Evolutionary conservation across 2,329 filamentous ascomycete genomes (phyloP).

Genomic region (Aspergillus costaricaensis): DNA sequence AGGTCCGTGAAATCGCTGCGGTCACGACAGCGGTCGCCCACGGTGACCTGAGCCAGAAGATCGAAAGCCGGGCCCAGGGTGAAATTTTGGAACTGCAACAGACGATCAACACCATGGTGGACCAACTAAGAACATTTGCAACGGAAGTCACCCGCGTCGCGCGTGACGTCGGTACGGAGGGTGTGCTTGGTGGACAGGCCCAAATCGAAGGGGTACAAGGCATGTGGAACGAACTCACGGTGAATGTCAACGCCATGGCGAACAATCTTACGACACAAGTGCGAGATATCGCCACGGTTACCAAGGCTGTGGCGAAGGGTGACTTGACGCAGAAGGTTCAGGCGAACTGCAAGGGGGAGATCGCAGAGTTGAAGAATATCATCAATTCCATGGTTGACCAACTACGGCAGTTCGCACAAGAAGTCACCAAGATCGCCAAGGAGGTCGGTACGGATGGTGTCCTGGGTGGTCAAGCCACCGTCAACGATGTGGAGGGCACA

Average conservation of each 20-base stretch:
- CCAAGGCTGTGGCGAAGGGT: conserved; percentile 71
- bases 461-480: conserved; percentile 89
- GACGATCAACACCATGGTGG: conserved; percentile 88
- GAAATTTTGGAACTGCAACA: conserved; percentile 82
- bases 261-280: conserved; percentile 86
- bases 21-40: conserved; percentile 82
- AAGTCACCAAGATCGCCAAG: conserved; percentile 93
- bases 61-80: conserved; percentile 75
- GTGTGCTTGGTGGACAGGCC: conserved; percentile 78
- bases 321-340: conserved; percentile 97
- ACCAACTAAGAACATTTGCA: conserved; percentile 79
- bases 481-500: conserved; percentile 94
- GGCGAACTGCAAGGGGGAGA: conserved; percentile 88
- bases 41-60: conserved; percentile 81
- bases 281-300: conserved; percentile 84
- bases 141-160: conserved; percentile 82
- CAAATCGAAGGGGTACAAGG: conserved; percentile 82
- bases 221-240: conserved; percentile 85
- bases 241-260: conserved; percentile 86
- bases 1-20: conserved; percentile 82
- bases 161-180: conserved; percentile 80
- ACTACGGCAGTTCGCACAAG: conserved; percentile 91
- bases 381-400: conserved; percentile 99
- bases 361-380: conserved; percentile 90
- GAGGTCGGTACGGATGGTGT: conserved; percentile 96